Evolutionary conservation across 2,329 filamentous ascomycete species (phyloP).

Genomic region (Sporothrix globosa): DNA sequence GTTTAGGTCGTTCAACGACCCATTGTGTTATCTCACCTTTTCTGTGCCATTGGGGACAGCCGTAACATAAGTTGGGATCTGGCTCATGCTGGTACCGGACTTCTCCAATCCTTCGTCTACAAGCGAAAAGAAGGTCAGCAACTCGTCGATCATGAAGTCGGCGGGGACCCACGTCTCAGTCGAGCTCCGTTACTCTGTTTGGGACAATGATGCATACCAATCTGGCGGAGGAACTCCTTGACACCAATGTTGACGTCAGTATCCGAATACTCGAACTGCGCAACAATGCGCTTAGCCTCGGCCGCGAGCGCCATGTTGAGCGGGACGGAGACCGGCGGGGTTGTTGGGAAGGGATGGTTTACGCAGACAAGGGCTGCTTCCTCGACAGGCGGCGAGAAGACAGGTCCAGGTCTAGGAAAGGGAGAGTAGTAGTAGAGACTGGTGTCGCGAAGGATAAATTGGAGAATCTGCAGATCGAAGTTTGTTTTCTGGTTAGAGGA

Average conservation of each 20-base stretch:
- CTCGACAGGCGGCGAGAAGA: conserved; percentile 50
- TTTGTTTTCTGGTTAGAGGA: conserved; percentile 23
- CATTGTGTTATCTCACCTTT: conserved; percentile 63
- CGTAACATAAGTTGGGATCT: conserved; percentile 97
- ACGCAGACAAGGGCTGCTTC: conserved; percentile 55
- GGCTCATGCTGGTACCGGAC: conserved; percentile 80
- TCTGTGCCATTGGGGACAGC: conserved; percentile 95
- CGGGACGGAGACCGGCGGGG: conserved; percentile 57
- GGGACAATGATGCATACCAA: conserved; percentile 56
- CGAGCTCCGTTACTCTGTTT: not conserved
- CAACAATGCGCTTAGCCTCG: conserved; percentile 78
- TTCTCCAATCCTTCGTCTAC: conserved; percentile 78
- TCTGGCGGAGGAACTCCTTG: conserved; percentile 81
- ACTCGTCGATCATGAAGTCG: not conserved
- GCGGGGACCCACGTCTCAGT: not conserved
- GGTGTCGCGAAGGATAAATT: conserved; percentile 57
- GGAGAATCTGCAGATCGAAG: conserved; percentile 39
- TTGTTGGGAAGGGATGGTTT: conserved; percentile 59
- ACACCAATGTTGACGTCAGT: conserved; percentile 79
- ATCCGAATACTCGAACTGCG: conserved; percentile 82
- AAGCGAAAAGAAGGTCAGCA: conserved; percentile 5
- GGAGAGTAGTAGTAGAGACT: conserved; percentile 49
- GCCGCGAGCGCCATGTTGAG: conserved; percentile 65
- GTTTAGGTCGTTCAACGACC: not conserved
- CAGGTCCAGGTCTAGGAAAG: conserved; percentile 41